Percentiles rank a stretch among this genome's conserved stretches.
phyloP scores from a whole-genome alignment of 305 asterid species.

The Solanum hybrid region DNA sequence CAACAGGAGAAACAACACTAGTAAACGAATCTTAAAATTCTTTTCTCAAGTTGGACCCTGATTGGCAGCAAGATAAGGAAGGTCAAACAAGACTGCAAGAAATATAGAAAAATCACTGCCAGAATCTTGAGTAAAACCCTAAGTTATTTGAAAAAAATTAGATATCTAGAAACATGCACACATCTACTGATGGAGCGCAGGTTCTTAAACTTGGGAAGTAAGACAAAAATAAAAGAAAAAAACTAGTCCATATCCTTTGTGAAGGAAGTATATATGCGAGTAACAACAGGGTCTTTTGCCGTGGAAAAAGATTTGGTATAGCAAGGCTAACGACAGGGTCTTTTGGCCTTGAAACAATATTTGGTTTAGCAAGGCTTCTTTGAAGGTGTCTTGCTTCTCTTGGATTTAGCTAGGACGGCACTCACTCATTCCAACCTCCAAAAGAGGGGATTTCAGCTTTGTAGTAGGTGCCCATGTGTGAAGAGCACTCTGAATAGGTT shows the following conservation, averaged over 20 bases:
- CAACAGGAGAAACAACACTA: background rate
- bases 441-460: background rate
- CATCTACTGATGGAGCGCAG: background rate
- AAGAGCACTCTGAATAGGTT: background rate
- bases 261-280: background rate
- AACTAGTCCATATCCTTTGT: background rate
- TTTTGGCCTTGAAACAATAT: background rate
- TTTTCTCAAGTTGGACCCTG: background rate
- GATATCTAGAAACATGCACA: background rate
- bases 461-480: background rate
- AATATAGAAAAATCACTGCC: background rate
- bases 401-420: background rate
- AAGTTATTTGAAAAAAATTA: background rate
- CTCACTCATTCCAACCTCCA: background rate
- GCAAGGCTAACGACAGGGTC: background rate
- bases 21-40: background rate
- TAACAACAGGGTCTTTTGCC: background rate
- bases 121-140: background rate
- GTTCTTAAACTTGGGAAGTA: background rate
- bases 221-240: background rate
- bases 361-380: background rate
- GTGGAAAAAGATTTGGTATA: background rate
- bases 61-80: background rate
- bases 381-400: background rate
- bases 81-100: background rate